Conservation (phyloP, 768 basidiomycete species). For the Calocybe gangraenosa region DNA sequence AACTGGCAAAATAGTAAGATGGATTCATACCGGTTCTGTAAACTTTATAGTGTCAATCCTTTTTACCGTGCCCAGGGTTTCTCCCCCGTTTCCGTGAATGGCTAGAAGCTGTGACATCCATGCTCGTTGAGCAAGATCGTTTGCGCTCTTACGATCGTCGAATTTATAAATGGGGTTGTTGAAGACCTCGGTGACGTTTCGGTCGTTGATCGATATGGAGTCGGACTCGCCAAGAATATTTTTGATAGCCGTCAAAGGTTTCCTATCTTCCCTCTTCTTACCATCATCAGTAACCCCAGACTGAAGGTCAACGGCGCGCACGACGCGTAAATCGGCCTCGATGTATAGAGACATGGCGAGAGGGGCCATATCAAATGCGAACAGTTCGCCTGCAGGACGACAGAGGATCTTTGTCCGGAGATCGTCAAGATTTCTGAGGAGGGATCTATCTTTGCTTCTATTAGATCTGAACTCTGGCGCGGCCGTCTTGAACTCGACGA, state of each 20-base stretch:
- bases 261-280: constrained; percentile 33
- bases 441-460: constrained; percentile 14
- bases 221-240: constrained; percentile 30
- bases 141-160: constrained; percentile 23
- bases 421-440: constrained; percentile 14
- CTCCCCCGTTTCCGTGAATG: constrained; percentile 35
- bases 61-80: constrained; percentile 35
- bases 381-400: constrained; percentile 37
- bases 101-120: constrained; percentile 49
- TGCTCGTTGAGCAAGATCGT: constrained; percentile 39
- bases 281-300: constrained; percentile 42
- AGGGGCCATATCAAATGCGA: constrained; percentile 51
- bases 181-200: constrained; percentile 35
- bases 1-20: background rate
- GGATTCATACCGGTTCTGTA: constrained; percentile 28
- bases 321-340: constrained; percentile 38
- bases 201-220: constrained; percentile 28
- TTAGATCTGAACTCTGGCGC: constrained; percentile 13
- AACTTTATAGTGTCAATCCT: constrained; percentile 42
- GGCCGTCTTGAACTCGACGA: constrained; percentile 31
- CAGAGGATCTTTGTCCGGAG: constrained; percentile 37
- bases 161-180: constrained; percentile 30
- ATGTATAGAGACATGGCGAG: constrained; percentile 45
- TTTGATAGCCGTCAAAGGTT: constrained; percentile 38
- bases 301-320: constrained; percentile 56